Evolutionary conservation across 331 rosid genomes (phyloP), one percentile per base, ranked within the genome.

Genomic region (Acacia concinna): DNA sequence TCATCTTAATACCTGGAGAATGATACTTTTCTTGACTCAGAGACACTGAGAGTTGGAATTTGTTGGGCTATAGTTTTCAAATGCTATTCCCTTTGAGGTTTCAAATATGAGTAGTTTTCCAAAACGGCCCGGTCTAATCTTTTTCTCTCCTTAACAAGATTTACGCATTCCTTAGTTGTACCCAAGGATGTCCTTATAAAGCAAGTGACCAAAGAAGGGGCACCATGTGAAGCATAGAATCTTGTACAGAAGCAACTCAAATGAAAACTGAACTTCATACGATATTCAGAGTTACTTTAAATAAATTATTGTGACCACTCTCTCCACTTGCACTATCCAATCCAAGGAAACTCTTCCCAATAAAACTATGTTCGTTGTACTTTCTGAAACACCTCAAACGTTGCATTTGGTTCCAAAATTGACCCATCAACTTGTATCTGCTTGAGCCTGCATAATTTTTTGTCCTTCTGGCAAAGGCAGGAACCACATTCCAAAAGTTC

Each of bases 401-500:
- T 85, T 86, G 91, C 82, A 81, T 85, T 75, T 71, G 89, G 81
- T 75, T 82, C 84, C 67, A 69, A 89, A 88, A 81, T 82, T 83
- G 82, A 79, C 87, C 71, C 87, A 72, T 84, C 85, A 71, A 79
- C 68, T 66, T 75, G 68, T 70, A 60, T 71, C 64, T 76, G 49
- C 57, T 62, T 66, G 35, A 47, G 28, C 79, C 76, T 77, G 76
- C 84, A 75, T 80, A 63, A 49, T 68, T 84, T 81, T 70, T 83
- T 77, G 78, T 85, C 77, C 78, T 79, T 63, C 79, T 78, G 88
- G 82, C 85, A 88, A 82, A 86, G 88, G 86, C 73, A 82, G 78
- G 98, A 90, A 93, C 90, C 97, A 78, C 54, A 91, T 91, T 91
- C 98, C 84, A 23, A 76, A 81, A 75, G 82, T 80, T 84, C 81